Conservation (phyloP, 495 filamentous ascomycete genomes). For the Hypomontagnella submonticulosa region DNA sequence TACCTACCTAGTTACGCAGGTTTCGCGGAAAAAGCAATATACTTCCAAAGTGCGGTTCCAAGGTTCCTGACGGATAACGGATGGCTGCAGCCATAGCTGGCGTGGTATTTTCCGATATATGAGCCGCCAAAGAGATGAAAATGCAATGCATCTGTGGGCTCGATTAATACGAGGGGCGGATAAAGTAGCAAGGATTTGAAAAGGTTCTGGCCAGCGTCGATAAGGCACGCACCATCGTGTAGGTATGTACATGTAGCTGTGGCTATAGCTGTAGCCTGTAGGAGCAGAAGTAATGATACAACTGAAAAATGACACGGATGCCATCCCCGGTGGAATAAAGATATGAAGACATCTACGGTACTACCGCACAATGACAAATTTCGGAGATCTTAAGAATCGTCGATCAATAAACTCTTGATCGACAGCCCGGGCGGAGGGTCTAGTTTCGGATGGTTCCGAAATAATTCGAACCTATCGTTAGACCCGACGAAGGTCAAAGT, state of each 20-base stretch:
- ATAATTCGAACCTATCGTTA: not conserved
- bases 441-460: constrained; percentile 29
- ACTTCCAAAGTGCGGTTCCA: not conserved
- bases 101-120: constrained; percentile 4
- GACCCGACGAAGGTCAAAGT: not conserved
- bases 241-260: constrained; percentile 2
- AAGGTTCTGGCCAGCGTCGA: constrained; percentile 7
- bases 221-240: not conserved
- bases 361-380: constrained; percentile 28
- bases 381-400: constrained; percentile 31
- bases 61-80: constrained; percentile 4
- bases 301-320: too few relatives aligned
- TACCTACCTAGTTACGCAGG: not conserved
- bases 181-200: constrained; percentile 10
- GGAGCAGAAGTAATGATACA: constrained; percentile 3
- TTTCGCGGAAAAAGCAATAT: not conserved
- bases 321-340: too few relatives aligned
- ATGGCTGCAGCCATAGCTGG: constrained; percentile 14
- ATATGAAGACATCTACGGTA: constrained; percentile 11
- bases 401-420: constrained; percentile 23
- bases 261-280: not conserved
- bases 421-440: constrained; percentile 12
- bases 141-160: constrained; percentile 19
- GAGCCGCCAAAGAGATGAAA: constrained; percentile 28
- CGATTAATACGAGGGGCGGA: constrained; percentile 24